Conservation (phyloP, 2,329 filamentous ascomycete genomes). For the Colletotrichum sp. region DNA sequence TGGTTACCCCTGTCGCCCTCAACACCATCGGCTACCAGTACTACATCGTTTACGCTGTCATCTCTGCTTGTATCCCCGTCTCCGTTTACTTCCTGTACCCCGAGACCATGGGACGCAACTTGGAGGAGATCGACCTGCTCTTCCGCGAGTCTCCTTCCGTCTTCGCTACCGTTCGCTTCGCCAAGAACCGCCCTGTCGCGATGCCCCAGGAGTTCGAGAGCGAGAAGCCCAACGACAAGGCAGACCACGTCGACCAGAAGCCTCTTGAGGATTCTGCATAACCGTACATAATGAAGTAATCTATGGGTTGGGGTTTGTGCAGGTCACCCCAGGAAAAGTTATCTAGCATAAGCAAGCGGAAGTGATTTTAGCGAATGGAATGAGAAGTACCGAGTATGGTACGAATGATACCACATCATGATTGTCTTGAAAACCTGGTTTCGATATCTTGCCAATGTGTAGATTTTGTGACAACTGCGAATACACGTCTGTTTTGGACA, state of each 20-base stretch:
- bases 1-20: slow-evolving; percentile 52
- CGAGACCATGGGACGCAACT: slow-evolving; percentile 54
- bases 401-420: neutral
- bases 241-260: slow-evolving; percentile 24
- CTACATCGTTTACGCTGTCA: slow-evolving; percentile 55
- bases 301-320: neutral
- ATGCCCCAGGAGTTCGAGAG: slow-evolving; percentile 33
- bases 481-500: neutral
- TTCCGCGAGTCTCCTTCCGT: slow-evolving; percentile 45
- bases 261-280: slow-evolving; percentile 14
- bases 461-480: neutral
- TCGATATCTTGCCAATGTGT: neutral
- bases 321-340: neutral
- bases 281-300: neutral
- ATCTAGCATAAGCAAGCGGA: slow-evolving; percentile 8
- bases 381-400: neutral
- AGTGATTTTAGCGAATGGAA: slow-evolving; percentile 11
- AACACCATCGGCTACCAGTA: slow-evolving; percentile 56
- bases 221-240: slow-evolving; percentile 28
- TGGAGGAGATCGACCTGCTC: slow-evolving; percentile 50
- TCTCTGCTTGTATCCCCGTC: slow-evolving; percentile 49
- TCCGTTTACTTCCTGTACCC: slow-evolving; percentile 51
- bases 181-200: slow-evolving; percentile 36
- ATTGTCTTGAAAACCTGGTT: neutral
- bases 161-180: slow-evolving; percentile 40